Conservation (phyloP, 2,329 filamentous ascomycete genomes). For the Chaetomium olivaceum region DNA sequence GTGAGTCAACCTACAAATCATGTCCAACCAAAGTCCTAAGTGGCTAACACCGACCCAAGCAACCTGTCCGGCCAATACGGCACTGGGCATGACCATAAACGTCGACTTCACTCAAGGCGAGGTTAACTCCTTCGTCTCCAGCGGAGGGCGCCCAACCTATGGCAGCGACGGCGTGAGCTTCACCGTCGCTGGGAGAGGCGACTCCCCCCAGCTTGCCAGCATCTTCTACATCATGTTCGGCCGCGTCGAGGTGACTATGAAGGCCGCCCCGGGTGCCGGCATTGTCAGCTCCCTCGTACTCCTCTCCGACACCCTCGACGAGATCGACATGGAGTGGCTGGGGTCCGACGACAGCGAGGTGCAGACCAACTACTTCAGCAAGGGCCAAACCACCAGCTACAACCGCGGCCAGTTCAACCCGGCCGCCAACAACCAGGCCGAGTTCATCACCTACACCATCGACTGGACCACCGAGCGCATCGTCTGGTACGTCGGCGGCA, state of each 20-base stretch:
- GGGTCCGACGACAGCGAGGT: constrained; percentile 74
- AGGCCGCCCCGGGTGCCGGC: constrained; percentile 81
- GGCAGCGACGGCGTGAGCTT: constrained; percentile 75
- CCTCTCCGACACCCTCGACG: constrained; percentile 87
- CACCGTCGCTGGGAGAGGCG: constrained; percentile 73
- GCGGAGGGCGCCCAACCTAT: constrained; percentile 71
- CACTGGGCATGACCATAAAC: constrained; percentile 77
- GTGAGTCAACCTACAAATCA: constrained; percentile 29
- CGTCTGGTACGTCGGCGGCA: constrained; percentile 81
- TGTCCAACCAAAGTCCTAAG: not conserved
- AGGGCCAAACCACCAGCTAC: constrained; percentile 81
- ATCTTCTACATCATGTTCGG: constrained; percentile 99
- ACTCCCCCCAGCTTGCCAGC: constrained; percentile 82
- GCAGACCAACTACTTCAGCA: constrained; percentile 98
- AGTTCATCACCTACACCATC: constrained; percentile 83
- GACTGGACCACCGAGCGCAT: constrained; percentile 89
- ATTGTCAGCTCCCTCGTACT: constrained; percentile 93
- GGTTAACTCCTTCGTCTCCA: constrained; percentile 75
- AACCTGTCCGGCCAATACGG: constrained; percentile 73
- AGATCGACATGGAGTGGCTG: constrained; percentile 97
- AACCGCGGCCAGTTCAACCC: constrained; percentile 83
- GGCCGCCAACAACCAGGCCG: constrained; percentile 66
- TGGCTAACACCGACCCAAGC: constrained; percentile 36
- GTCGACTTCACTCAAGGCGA: constrained; percentile 79
- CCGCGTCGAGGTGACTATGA: constrained; percentile 80